Base-by-base conservation (phyloP, 305 asterid species). In the Andrographis paniculata region DNA sequence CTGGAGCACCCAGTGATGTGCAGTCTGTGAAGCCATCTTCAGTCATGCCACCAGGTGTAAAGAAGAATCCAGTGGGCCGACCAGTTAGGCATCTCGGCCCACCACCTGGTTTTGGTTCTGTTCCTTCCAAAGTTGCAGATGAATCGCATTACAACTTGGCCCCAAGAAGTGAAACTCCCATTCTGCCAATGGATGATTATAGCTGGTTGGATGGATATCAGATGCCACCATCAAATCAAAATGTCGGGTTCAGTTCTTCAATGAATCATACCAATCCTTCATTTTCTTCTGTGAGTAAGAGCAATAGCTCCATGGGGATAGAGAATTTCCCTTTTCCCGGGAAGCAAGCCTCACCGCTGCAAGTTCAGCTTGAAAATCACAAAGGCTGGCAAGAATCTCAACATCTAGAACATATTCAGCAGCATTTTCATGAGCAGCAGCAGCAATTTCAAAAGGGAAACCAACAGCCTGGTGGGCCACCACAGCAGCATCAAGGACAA, bases 91-190 rank as follows among this genome's bases (percentile, higher is more conserved):
- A 78, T 55, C 37, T 73, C 47, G 98, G 98, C 56, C 98, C 98
- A 12, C 98, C 98, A 13, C 98, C 95, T 63, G 98, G 98, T 41
- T 89, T 89, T 74, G 88, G 88, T 50, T 72, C 91, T 54, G 71
- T 67, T 58, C 86, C 88, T 60, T 60, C 84, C 45, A 85, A 78
- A 84, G 68, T 35, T 35, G 57, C 61, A 15, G 93, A 78, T 23
- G 95, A 84, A 50, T 60, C 79, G 28, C 27, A 60, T 48, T 62
- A 62, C 70, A 57, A 59, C 52, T 48, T 61, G 57, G 38, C 80
- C 37, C 57, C 65, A 56, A 79, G 63, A 68, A 72, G 54, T 59
- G 93, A 69, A 54, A 57, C 57, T 47, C 42, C 64, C 23, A 49
- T 54, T 30, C 70, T 68, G 9, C 83, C 63, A 48, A 56, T 78